Conservation (phyloP, 2,329 filamentous ascomycete species). For the Colletotrichum paranaense region DNA sequence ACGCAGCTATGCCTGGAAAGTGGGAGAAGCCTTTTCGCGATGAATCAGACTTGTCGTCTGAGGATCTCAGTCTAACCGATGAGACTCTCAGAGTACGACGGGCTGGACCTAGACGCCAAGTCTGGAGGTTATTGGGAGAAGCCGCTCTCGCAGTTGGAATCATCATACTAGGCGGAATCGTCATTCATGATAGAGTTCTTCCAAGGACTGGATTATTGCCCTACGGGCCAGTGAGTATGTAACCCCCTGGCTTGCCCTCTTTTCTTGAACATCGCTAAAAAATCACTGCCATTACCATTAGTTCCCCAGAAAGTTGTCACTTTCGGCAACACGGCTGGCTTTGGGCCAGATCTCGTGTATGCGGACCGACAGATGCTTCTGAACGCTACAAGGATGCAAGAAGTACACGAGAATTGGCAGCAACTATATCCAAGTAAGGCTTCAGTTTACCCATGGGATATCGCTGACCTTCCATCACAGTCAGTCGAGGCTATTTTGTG, state of each 20-base stretch:
- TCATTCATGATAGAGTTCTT: neutral
- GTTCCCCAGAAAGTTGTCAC: neutral
- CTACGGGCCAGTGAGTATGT: neutral
- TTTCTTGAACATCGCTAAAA: neutral
- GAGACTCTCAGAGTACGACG: neutral
- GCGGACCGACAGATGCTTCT: neutral
- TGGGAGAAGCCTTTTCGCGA: neutral
- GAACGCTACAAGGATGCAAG: neutral
- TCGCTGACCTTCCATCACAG: neutral
- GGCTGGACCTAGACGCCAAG: neutral
- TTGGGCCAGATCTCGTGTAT: neutral
- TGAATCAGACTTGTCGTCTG: neutral
- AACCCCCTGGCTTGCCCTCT: neutral
- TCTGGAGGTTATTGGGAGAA: neutral
- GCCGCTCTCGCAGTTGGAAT: neutral
- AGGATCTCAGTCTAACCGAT: neutral
- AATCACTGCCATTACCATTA: neutral
- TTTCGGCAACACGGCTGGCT: neutral
- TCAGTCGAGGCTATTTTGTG: neutral
- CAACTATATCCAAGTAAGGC: neutral
- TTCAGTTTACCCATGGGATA: neutral
- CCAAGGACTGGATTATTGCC: neutral
- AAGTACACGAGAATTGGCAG: neutral
- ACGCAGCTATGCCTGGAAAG: neutral
- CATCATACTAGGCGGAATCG: neutral